Base-by-base conservation (phyloP, 2,329 filamentous ascomycete genomes). In the Pyricularia grisea region DNA sequence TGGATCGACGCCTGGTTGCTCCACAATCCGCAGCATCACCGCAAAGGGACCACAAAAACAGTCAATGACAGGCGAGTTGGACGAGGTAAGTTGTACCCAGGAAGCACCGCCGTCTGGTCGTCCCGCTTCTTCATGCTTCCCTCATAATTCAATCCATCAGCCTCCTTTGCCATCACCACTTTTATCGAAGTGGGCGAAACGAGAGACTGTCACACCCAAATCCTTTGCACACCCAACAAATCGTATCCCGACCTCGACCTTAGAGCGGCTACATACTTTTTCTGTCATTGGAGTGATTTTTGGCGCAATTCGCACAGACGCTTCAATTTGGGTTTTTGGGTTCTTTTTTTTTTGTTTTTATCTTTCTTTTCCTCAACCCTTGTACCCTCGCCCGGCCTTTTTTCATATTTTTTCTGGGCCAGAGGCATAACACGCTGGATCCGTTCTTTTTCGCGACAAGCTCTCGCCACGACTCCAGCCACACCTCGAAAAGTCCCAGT, bases 401-500 rank as follows among this genome's bases (percentile, higher is more conserved):
- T 61, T 61, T 23, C 27, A 27, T 27, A 11, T 27, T 25, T 61
- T 61, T 61, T 61, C 58, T 61, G 58, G 31, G 36, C 33, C 65
- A 67, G 42, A 50, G 23, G 31, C 36, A 67, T 58, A 50, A 23
- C 65, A 67, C 65, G 25, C 65, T 67, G 65, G 65, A 36, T 67
- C 65, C 65, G n/a, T 50, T 55, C 65, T 61, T 61, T 61, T 23
- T 69, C 61, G 68, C 64, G 28, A 58, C 67, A 75, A 36, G 74
- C 75, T 76, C 75, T 76, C 75, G 75, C 75, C 75, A 76, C 75
- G 75, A 70, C 73, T 73, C 72, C 74, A 76, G 75, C 75, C 75
- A 76, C 75, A 76, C 74, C 70, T 72, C 71, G 30, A 67, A 67
- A 70, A 73, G 70, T 70, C 72, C 17, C 42, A 50, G 42, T 61